Evolutionary conservation across 2,329 filamentous ascomycete species (phyloP).

Genomic region (Exophiala sp.): DNA sequence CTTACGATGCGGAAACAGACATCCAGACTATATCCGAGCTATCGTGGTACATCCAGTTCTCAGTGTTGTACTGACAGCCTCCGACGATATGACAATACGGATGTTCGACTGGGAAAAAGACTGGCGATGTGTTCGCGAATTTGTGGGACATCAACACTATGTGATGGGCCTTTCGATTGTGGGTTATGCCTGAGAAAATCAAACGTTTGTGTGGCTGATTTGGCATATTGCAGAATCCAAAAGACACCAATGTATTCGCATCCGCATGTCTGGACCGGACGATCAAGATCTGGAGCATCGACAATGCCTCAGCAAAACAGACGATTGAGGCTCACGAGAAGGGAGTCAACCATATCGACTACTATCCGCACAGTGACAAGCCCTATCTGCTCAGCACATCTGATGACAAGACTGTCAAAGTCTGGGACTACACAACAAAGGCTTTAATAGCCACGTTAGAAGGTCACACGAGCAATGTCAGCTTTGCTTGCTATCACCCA

Average conservation of each 20-base stretch:
- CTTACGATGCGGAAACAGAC: slow-evolving; percentile 35
- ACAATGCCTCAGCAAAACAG: slow-evolving; percentile 90
- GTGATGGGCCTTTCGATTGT: slow-evolving; percentile 67
- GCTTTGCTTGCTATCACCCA: slow-evolving; percentile 96
- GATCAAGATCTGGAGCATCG: slow-evolving; percentile 96
- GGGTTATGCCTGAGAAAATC: neutral
- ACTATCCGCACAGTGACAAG: slow-evolving; percentile 66
- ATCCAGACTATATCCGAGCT: slow-evolving; percentile 96
- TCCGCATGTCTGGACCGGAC: slow-evolving; percentile 94
- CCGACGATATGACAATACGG: slow-evolving; percentile 98
- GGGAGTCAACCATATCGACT: slow-evolving; percentile 97
- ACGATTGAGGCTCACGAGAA: slow-evolving; percentile 97
- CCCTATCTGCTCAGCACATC: slow-evolving; percentile 92
- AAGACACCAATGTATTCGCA: slow-evolving; percentile 75
- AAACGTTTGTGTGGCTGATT: slow-evolving; percentile 40
- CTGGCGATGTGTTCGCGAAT: slow-evolving; percentile 97
- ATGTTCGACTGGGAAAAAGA: slow-evolving; percentile 98
- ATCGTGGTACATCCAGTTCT: slow-evolving; percentile 94
- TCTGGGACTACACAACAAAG: slow-evolving; percentile 99
- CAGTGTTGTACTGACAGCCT: slow-evolving; percentile 91
- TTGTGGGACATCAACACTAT: slow-evolving; percentile 94
- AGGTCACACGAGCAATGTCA: slow-evolving; percentile 96
- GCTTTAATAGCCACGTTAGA: slow-evolving; percentile 94
- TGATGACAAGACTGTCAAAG: slow-evolving; percentile 93
- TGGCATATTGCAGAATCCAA: slow-evolving; percentile 77